Evolutionary conservation across 163 green algal species (phyloP), one percentile per base, ranked within the genome.

Genomic region (Volvox carteri): DNA sequence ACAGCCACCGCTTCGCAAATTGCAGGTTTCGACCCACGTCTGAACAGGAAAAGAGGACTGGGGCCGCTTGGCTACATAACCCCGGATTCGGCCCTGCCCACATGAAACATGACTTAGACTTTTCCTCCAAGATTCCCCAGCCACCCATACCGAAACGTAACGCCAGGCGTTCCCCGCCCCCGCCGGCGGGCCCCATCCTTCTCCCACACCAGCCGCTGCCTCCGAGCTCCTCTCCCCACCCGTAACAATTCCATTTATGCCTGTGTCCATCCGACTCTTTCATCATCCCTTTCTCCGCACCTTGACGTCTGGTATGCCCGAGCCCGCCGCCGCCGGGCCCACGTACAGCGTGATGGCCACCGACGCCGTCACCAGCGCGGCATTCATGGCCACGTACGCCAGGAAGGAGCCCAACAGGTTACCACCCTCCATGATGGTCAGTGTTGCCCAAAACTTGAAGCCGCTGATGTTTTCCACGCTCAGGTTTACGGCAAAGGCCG

Each of bases 401-500:
- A 94, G 25, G 42, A 92, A 95, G 30, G 90, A 92, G 14, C 73
- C 75, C 54, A 93, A n/a, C 62, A 87, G 41, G 37, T 89, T 52
- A 30, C 84, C 77, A 6, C 90, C 67, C 44, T 91, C 86, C 86
- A 94, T 93, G 21, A 92, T 67, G 28, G 65, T 85, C 16, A 96
- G 89, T 25, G 93, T 95, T 5, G 87, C 90, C 90, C 92, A 95
- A 84, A 98, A 98, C 92, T 97, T 98, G 81, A 94, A 91, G 30
- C 93, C 95, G 3, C 88, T 89, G 62, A 97, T 93, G 92, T 97
- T 98, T 86, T 98, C 96, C 1, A 98, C 96, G 7, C 85, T 88
- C 23, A 97, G 39, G 84, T 97, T 97, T 41, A 98, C 95, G 5
- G 90, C 87, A 46, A 98, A 97, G 23, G 95, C 95, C 2, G 93